Base-by-base conservation (phyloP, 306 rosid genomes). In the Sicyos edulis region DNA sequence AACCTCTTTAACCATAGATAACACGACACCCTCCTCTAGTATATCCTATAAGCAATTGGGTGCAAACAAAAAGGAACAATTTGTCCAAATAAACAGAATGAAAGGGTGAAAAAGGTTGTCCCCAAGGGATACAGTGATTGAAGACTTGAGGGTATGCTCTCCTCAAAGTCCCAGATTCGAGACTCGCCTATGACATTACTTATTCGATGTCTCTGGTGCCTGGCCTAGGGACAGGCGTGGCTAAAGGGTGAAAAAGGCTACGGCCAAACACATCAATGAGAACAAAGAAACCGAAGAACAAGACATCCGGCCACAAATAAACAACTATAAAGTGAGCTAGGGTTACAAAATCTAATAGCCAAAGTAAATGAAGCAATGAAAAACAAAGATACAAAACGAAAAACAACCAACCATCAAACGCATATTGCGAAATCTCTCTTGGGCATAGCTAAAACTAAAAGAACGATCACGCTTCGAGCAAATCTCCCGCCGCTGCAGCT, bases 401-500 rank as follows among this genome's bases (percentile, higher is more conserved):
- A 56, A 69, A 49, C 15, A 60, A 71, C 68, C n/a, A 10, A 87
- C 91, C 89, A 81, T 78, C 74, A 91, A 84, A 21, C 93, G 90
- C 79, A 91, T 91, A 75, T 88, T 84, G 66, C 92, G 91, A 73
- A 91, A 91, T 75, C 90, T 80, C 77, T 91, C 93, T 64, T 84
- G 86, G 7, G 93, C 88, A 78, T 87, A 84, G 79, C 87, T 74
- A 78, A 91, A 80, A 40, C 88, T 82, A 71, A 91, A 89, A 75
- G 96, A 84, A 26, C 91, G 91, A 81, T 84, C 91, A 1, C 91
- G 84, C 74, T 83, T 91, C 10, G 97, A 84, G 70, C 83, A 78
- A 71, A 91, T 84, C 86, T 91, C 93, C 8, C 97, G 93, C n/a
- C 81, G 50, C 70, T 87, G 96, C 16, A 91, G 96, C 86, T 87